Base-by-base conservation (phyloP, 305 asterid species). In the Euphrasia arctica region DNA sequence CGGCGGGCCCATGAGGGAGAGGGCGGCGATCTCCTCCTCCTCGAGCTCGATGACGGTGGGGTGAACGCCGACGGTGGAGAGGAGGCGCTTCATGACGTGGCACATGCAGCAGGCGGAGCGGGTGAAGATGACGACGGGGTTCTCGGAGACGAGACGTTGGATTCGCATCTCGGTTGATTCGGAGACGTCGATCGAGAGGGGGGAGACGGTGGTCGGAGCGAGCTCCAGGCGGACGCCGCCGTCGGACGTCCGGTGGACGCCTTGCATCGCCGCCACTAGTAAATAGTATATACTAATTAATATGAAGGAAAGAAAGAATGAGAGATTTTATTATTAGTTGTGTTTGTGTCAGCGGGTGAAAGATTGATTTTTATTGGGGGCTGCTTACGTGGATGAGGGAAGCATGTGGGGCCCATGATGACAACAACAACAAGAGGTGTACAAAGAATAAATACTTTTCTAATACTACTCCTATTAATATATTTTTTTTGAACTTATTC, bases 101-200 rank as follows among this genome's bases (percentile, higher is more conserved):
- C 96, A 91, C 96, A 91, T 91, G 91, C 91, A 88, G 73, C 98
- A 91, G 25, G 92, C 65, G 0, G 94, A 68, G 6, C 95, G 91
- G 81, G 81, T 83, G 77, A 88, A 91, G 62, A 91, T 86, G 67
- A 91, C 58, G 68, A 91, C 84, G 12, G 96, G 89, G 18, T 86
- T 91, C 67, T 91, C 96, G 15, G 85, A 59, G 54, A 91, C 74
- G 58, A 91, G 89, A 55, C 98, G 95, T 4, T 74, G 91, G 82
- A 86, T 79, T 31, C 95, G 87, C 89, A 70, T 83, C 89, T 83
- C 94, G 4, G 92, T 58, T 1, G 98, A 78, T 66, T 91, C 98
- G 0, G 77, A 25, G 28, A 83, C 82, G 77, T 84, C 94, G 79
- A 88, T 80, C 50, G 96, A 83, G 4, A 90, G 80, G 0, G 92